Percentiles rank a stretch among this genome's conserved stretches.
phyloP scores from a whole-genome alignment of 352 stramenopile genomes.

The Lagenidium sp. region DNA sequence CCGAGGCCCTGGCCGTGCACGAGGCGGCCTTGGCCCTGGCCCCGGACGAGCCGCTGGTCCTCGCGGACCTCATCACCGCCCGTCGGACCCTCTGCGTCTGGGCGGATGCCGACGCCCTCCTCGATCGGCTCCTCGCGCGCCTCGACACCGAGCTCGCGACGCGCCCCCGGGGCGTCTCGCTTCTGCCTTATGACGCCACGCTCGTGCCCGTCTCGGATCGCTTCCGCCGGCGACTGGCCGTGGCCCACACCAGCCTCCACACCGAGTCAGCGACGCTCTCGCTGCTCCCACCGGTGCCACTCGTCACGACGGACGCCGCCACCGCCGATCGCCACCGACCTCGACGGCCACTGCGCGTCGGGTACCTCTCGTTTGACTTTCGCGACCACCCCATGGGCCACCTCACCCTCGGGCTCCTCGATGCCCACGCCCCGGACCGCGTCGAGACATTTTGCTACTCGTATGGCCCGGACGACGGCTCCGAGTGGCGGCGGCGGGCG shows the following conservation, averaged over 20 bases:
- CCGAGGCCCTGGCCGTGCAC: slow-evolving; percentile 30
- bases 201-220: slow-evolving; percentile 40
- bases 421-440: slow-evolving; percentile 42
- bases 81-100: slow-evolving; percentile 54
- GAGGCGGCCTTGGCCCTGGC: slow-evolving; percentile 26
- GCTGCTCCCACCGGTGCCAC: slow-evolving; percentile 17
- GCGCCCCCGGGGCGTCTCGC: slow-evolving; percentile 1
- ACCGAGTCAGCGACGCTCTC: slow-evolving; percentile 29
- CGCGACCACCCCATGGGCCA: slow-evolving; percentile 91
- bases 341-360: slow-evolving; percentile 37
- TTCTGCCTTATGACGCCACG: slow-evolving; percentile 70
- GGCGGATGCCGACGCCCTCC: slow-evolving; percentile 32
- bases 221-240: slow-evolving; percentile 37
- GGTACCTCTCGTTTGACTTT: slow-evolving; percentile 89
- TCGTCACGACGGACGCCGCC: too few species aligned
- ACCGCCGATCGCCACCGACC: neutral
- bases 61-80: slow-evolving; percentile 42
- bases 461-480: slow-evolving; percentile 76
- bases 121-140: slow-evolving; percentile 27
- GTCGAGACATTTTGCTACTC: slow-evolving; percentile 65
- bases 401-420: slow-evolving; percentile 77
- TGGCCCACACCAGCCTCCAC: slow-evolving; percentile 14
- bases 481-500: slow-evolving; percentile 44
- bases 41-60: slow-evolving; percentile 20
- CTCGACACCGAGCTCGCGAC: slow-evolving; percentile 13